Conservation (phyloP, 306 rosid genomes). For the Acacia melanoxylon region DNA sequence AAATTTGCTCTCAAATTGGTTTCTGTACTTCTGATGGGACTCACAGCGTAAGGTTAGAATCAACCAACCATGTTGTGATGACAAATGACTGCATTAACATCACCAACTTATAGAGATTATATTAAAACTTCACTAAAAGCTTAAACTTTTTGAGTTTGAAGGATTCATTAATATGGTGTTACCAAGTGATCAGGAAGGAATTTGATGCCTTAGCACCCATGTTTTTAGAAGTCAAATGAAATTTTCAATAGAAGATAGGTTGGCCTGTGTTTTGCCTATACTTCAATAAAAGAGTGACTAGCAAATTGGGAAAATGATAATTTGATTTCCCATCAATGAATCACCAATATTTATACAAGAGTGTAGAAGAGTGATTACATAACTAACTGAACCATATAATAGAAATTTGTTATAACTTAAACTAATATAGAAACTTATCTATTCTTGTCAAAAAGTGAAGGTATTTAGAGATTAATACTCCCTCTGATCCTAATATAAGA, state of each 20-base stretch:
- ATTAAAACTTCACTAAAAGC: not conserved
- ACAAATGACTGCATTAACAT: not conserved
- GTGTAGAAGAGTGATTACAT: too few relatives aligned
- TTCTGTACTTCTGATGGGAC: conserved; percentile 40
- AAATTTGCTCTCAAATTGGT: conserved; percentile 47
- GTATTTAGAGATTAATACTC: not conserved
- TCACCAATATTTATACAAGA: too few relatives aligned
- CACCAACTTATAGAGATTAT: not conserved
- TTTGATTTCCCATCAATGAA: too few relatives aligned
- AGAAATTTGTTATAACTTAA: too few relatives aligned
- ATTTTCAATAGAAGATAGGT: not conserved
- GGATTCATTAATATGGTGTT: not conserved
- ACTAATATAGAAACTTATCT: too few relatives aligned
- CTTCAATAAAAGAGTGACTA: not conserved
- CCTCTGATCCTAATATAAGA: too few relatives aligned
- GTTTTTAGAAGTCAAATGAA: not conserved
- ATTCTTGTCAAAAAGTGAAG: not conserved
- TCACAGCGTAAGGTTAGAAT: conserved; percentile 35
- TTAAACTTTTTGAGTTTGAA: not conserved
- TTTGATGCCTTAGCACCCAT: not conserved
- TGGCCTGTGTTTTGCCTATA: not conserved
- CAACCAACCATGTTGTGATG: conserved; percentile 13
- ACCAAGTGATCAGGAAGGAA: not conserved
- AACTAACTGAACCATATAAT: too few relatives aligned
- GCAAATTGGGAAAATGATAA: too few relatives aligned